phyloP scores from a whole-genome alignment of 345 rosid species.

The Citropsis articulata region DNA sequence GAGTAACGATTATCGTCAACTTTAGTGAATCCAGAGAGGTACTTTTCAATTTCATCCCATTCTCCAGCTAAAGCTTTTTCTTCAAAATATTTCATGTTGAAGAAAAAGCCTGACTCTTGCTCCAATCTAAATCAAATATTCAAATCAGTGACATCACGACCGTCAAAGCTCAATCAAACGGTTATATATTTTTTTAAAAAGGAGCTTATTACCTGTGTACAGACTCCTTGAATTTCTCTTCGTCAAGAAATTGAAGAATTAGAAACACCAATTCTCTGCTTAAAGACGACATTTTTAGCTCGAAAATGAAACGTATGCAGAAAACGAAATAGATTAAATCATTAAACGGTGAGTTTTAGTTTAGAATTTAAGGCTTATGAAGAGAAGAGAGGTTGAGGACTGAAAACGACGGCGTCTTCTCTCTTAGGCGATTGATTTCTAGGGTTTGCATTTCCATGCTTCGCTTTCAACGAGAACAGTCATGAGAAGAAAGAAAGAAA shows the following conservation, averaged over 20 bases:
- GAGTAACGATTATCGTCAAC: slow-evolving; percentile 42
- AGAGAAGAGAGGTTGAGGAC: background rate
- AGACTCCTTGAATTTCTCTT: slow-evolving; percentile 69
- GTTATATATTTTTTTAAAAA: background rate
- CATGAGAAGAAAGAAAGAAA: background rate
- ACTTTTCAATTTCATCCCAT: slow-evolving; percentile 39
- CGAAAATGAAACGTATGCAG: background rate
- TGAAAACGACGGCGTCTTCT: slow-evolving; percentile 13
- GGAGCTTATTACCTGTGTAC: slow-evolving; percentile 57
- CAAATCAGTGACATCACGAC: background rate
- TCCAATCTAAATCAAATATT: slow-evolving; percentile 20
- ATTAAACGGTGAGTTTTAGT: background rate
- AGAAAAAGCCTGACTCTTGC: slow-evolving; percentile 35
- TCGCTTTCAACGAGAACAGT: slow-evolving; percentile 33
- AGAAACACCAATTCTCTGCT: slow-evolving; percentile 75
- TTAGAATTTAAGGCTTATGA: background rate
- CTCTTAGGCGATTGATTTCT: slow-evolving; percentile 16
- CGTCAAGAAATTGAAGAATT: slow-evolving; percentile 75
- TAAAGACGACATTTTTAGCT: slow-evolving; percentile 50
- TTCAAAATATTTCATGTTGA: slow-evolving; percentile 34
- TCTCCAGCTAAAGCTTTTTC: slow-evolving; percentile 34
- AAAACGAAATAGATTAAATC: background rate
- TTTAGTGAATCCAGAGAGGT: slow-evolving; percentile 36
- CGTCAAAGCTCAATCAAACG: slow-evolving; percentile 1
- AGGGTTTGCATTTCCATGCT: slow-evolving; percentile 35